These are phyloP conservation scores for Calonectria pauciramosa DNA, from an alignment of 2,329 filamentous ascomycete genomes.

Conservation along the genomic window DNA sequence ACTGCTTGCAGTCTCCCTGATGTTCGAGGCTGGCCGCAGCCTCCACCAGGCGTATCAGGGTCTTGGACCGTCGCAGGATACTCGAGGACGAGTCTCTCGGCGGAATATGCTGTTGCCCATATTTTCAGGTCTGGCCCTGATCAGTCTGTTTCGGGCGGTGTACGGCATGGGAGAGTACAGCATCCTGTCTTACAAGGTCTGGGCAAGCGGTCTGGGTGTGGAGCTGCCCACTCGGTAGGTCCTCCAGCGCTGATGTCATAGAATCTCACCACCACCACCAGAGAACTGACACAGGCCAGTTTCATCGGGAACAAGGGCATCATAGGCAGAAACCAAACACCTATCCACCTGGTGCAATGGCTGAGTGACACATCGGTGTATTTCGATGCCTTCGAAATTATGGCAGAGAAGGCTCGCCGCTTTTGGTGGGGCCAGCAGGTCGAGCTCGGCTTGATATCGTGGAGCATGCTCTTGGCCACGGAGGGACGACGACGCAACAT, in stretches of 20 bases:
- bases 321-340: constrained; percentile 46
- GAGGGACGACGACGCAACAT: constrained; percentile 72
- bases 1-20: constrained; percentile 32
- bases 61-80: constrained; percentile 53
- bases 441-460: constrained; percentile 66
- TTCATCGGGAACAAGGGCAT: constrained; percentile 52
- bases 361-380: constrained; percentile 66
- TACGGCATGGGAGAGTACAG: constrained; percentile 60
- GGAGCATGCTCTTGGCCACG: constrained; percentile 69
- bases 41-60: constrained; percentile 42
- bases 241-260: background rate
- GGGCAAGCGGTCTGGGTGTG: constrained; percentile 59
- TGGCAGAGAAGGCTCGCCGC: constrained; percentile 66
- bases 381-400: constrained; percentile 66
- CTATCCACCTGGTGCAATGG: constrained; percentile 63
- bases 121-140: constrained; percentile 59
- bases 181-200: constrained; percentile 62
- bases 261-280: background rate
- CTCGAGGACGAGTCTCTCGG: constrained; percentile 47
- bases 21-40: constrained; percentile 38
- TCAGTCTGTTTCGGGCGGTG: constrained; percentile 59
- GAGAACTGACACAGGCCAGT: constrained; percentile 26
- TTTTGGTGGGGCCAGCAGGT: constrained; percentile 76
- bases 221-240: constrained; percentile 53
- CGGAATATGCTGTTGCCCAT: constrained; percentile 48